Evolutionary conservation across 2,329 filamentous ascomycete genomes (phyloP).

Genomic region (Fusarium stilboides): DNA sequence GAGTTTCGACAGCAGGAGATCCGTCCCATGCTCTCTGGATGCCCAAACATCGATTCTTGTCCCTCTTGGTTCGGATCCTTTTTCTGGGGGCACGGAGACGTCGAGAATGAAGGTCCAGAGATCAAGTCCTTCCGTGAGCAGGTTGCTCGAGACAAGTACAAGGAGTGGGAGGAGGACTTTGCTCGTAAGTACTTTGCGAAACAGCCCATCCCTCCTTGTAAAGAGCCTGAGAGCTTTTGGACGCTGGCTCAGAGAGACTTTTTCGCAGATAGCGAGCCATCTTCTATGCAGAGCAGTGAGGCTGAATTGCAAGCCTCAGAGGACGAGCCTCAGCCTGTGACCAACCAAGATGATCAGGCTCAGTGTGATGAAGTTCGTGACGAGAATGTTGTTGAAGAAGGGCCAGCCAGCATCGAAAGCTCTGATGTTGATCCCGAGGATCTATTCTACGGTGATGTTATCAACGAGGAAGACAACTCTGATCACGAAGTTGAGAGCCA

Average conservation of each 20-base stretch:
- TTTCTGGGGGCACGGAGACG: neutral
- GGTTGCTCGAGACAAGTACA: conserved; percentile 17
- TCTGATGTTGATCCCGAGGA: conserved; percentile 16
- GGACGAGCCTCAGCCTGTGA: neutral
- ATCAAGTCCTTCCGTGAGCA: neutral
- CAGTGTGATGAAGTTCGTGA: neutral
- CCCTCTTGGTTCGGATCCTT: conserved; percentile 29
- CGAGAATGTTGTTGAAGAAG: neutral
- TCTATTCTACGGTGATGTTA: neutral
- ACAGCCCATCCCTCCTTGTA: neutral
- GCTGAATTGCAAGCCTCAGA: neutral
- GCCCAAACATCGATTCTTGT: conserved; percentile 26
- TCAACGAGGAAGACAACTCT: neutral
- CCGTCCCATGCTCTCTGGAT: conserved; percentile 23
- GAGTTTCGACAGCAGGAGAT: neutral
- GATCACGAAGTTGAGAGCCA: neutral
- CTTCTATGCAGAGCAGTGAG: neutral
- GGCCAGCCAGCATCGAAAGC: neutral
- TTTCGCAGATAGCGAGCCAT: neutral
- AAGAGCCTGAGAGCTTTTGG: conserved; percentile 16
- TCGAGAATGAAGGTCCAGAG: neutral
- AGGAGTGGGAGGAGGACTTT: conserved; percentile 26
- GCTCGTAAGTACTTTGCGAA: conserved; percentile 15
- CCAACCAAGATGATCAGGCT: neutral
- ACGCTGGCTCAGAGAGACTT: neutral